phyloP scores from a whole-genome alignment of 106 monocot species.

The Platanthera guangdongensis region DNA sequence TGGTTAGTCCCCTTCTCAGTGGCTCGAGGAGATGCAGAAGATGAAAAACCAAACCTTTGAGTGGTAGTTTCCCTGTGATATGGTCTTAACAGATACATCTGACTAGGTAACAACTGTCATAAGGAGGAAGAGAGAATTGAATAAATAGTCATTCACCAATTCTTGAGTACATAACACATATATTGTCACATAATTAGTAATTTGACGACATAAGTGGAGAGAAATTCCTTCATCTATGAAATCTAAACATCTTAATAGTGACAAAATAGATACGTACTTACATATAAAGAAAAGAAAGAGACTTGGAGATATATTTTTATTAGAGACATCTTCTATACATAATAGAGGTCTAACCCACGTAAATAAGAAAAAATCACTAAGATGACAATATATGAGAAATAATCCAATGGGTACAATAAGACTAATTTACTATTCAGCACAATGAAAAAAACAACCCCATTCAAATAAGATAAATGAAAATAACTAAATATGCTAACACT shows the following conservation, averaged over 20 bases:
- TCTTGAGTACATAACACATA: not conserved
- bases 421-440: too few species aligned
- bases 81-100: conserved; percentile 6
- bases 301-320: not conserved
- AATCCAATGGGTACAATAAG: too few species aligned
- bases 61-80: conserved; percentile 1
- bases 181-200: not conserved
- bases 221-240: not conserved
- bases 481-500: too few species aligned
- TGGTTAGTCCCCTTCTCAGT: conserved; percentile 34
- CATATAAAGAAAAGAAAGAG: not conserved
- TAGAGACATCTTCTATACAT: too few species aligned
- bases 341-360: too few species aligned
- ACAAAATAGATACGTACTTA: not conserved
- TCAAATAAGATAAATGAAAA: too few species aligned
- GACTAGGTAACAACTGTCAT: conserved; percentile 10
- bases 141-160: not conserved
- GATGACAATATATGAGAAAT: too few species aligned
- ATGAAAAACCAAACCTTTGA: conserved; percentile 33
- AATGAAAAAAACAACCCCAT: too few species aligned
- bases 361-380: too few species aligned
- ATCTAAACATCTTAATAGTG: not conserved
- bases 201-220: not conserved
- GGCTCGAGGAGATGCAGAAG: conserved; percentile 35
- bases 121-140: conserved; percentile 4